These are phyloP conservation scores for Diaporthe citrichinensis DNA, from an alignment of 2,329 filamentous ascomycete species.

Conservation along the genomic window DNA sequence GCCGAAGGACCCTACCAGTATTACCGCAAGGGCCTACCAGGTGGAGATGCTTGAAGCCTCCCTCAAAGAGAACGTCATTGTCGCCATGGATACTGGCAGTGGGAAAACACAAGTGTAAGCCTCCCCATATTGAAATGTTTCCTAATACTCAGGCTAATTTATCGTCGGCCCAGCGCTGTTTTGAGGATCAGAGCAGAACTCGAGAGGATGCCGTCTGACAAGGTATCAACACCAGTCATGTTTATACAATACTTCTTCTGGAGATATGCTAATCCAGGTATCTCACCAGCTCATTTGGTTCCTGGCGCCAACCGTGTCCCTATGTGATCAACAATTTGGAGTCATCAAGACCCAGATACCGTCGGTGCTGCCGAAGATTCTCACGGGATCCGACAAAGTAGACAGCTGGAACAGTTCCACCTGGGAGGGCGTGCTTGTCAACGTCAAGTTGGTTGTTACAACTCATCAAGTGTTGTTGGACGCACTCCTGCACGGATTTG, in stretches of 20 bases:
- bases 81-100: conserved; percentile 84
- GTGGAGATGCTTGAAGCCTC: conserved; percentile 82
- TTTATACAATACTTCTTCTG: background rate
- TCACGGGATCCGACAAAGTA: conserved; percentile 78
- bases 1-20: conserved; percentile 41
- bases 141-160: conserved; percentile 5
- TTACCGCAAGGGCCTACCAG: conserved; percentile 75
- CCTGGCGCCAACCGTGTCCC: conserved; percentile 76
- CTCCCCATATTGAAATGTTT: background rate
- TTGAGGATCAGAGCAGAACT: conserved; percentile 77
- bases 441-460: conserved; percentile 80
- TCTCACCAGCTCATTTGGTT: conserved; percentile 76
- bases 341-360: conserved; percentile 74
- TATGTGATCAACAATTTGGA: conserved; percentile 76
- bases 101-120: conserved; percentile 84
- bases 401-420: conserved; percentile 78
- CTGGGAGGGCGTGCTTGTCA: conserved; percentile 77
- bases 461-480: conserved; percentile 83
- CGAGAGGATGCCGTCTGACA: conserved; percentile 63
- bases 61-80: conserved; percentile 77
- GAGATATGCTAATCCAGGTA: conserved; percentile 38
- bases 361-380: conserved; percentile 69
- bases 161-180: conserved; percentile 66
- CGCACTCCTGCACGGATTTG: conserved; percentile 81
- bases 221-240: conserved; percentile 60